phyloP scores from a whole-genome alignment of 495 filamentous ascomycete genomes.

The Neurospora sp. region DNA sequence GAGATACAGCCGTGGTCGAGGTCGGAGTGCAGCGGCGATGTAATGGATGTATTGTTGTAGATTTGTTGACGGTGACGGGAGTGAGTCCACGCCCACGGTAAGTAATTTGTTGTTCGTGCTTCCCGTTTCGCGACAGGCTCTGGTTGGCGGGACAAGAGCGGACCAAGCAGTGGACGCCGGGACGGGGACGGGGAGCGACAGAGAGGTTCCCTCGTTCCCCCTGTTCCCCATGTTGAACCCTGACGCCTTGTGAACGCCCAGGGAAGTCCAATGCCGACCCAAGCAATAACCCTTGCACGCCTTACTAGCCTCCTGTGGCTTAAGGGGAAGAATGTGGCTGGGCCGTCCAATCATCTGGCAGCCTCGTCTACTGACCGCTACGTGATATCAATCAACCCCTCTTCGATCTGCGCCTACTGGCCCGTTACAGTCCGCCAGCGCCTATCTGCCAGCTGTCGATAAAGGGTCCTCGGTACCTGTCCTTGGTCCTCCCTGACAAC shows the following conservation, averaged over 20 bases:
- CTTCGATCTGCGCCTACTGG: background rate
- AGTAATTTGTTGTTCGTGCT: conserved; percentile 7
- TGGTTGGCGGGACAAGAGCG: conserved; percentile 17
- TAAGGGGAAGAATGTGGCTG: background rate
- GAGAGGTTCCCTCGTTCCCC: background rate
- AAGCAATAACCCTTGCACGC: background rate
- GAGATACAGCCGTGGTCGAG: background rate
- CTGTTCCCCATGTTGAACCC: background rate
- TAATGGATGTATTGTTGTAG: background rate
- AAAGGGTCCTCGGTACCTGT: background rate
- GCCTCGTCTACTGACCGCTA: background rate
- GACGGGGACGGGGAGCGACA: background rate
- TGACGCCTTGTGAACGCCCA: background rate
- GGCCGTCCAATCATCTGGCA: background rate
- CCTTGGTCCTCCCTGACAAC: background rate
- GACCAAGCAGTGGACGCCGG: background rate
- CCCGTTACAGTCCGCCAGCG: background rate
- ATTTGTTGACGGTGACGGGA: conserved; percentile 4
- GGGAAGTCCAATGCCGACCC: background rate
- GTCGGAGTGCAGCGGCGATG: background rate
- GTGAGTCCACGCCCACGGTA: conserved; percentile 8
- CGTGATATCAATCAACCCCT: background rate
- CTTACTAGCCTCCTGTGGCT: background rate
- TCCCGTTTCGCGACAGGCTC: conserved; percentile 7
- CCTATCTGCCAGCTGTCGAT: background rate